Conservation (phyloP, 2,329 filamentous ascomycete genomes). For the Diaporthe citrichinensis region DNA sequence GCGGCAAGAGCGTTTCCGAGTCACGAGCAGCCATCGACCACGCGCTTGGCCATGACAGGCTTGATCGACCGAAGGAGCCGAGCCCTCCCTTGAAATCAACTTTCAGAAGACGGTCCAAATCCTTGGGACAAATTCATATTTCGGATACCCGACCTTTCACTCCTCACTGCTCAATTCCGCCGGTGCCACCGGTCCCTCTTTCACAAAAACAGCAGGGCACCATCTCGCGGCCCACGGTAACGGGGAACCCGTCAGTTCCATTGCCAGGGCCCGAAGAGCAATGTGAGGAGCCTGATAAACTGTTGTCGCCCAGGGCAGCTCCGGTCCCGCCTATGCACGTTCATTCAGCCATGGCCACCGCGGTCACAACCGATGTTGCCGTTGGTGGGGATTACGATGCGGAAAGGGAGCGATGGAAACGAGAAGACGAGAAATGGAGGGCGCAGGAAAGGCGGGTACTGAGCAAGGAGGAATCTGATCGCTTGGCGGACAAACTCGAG, state of each 20-base stretch:
- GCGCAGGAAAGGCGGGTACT: conserved; percentile 39
- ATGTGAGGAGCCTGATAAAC: background rate
- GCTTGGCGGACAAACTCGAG: conserved; percentile 57
- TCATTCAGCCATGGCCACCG: conserved; percentile 37
- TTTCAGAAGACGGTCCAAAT: conserved; percentile 41
- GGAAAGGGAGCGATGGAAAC: conserved; percentile 26
- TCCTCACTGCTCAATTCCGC: conserved; percentile 25
- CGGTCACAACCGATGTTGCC: conserved; percentile 40
- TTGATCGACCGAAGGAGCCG: conserved; percentile 6
- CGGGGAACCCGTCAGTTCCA: background rate
- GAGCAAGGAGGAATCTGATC: conserved; percentile 48
- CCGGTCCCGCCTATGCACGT: conserved; percentile 26
- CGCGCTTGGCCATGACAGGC: conserved; percentile 39
- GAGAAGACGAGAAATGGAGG: conserved; percentile 31
- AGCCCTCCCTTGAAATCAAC: conserved; percentile 26
- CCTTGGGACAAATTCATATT: conserved; percentile 21
- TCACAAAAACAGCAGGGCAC: conserved; percentile 24
- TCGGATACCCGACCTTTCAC: conserved; percentile 4
- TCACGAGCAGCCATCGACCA: conserved; percentile 44
- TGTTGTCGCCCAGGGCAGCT: conserved; percentile 26
- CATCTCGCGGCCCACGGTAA: conserved; percentile 29
- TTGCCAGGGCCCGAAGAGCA: background rate
- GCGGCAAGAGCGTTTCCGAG: conserved; percentile 50
- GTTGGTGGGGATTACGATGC: conserved; percentile 9
- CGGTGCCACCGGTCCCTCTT: conserved; percentile 39